Percentiles rank a stretch among this genome's conserved stretches.
Evolutionary conservation across 2,329 filamentous ascomycete genomes (phyloP).

Genomic region (Fusarium xyrophilum): DNA sequence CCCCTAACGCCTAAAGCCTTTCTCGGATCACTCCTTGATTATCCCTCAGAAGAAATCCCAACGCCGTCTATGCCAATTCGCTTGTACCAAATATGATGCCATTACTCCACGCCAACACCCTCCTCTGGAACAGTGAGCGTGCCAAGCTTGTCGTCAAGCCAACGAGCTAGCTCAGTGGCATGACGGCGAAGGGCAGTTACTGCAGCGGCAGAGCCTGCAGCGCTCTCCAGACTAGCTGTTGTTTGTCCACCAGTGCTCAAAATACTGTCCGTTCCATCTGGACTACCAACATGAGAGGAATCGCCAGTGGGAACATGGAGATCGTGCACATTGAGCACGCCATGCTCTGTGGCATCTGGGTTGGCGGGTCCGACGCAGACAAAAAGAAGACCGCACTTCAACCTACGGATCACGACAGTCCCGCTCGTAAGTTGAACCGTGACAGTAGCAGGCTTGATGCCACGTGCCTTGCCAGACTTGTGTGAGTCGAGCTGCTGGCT

Average conservation of each 20-base stretch:
- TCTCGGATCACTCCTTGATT: slow-evolving; percentile 3
- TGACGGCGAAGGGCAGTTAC: slow-evolving; percentile 62
- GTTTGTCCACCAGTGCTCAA: slow-evolving; percentile 55
- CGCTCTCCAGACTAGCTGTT: slow-evolving; percentile 50
- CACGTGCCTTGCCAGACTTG: slow-evolving; percentile 19
- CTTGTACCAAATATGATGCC: slow-evolving; percentile 7
- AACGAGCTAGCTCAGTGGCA: slow-evolving; percentile 64
- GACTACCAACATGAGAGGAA: slow-evolving; percentile 47
- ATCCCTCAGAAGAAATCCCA: slow-evolving; percentile 24
- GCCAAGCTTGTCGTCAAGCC: slow-evolving; percentile 67
- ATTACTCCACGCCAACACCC: slow-evolving; percentile 50
- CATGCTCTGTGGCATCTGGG: slow-evolving; percentile 37
- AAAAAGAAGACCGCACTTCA: slow-evolving; percentile 67
- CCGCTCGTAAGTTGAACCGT: slow-evolving; percentile 66
- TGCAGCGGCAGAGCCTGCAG: slow-evolving; percentile 52
- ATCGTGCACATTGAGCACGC: slow-evolving; percentile 26
- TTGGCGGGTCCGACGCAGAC: slow-evolving; percentile 63
- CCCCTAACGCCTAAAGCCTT: slow-evolving; percentile 35
- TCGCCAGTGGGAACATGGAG: slow-evolving; percentile 41
- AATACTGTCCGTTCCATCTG: slow-evolving; percentile 57
- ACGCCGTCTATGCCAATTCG: slow-evolving; percentile 37
- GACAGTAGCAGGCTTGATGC: slow-evolving; percentile 53
- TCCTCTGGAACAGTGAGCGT: slow-evolving; percentile 61
- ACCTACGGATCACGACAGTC: slow-evolving; percentile 64
- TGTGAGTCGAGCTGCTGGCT: slow-evolving; percentile 37